A percentile compares a stretch with the other conserved stretches of the same genome.
phyloP scores from a whole-genome alignment of 495 filamentous ascomycete genomes.

The Chaetomium fimeti region DNA sequence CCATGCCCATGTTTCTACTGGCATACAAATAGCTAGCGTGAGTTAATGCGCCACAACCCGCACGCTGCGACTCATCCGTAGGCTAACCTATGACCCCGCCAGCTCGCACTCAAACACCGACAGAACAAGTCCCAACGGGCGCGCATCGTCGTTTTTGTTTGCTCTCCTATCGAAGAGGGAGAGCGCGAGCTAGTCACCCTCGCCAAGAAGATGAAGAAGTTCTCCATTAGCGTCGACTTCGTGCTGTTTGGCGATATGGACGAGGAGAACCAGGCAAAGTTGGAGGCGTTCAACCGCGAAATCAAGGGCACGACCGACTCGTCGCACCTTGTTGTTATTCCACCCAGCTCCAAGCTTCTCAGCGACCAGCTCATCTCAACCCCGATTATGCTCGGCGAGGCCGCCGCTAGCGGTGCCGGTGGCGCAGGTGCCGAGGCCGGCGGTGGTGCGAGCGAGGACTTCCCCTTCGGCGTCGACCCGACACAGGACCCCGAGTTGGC shows the following conservation, averaged over 20 bases:
- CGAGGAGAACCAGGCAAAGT: slow-evolving; percentile 80
- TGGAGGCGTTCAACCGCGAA: slow-evolving; percentile 86
- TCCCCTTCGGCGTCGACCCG: slow-evolving; percentile 72
- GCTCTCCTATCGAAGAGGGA: slow-evolving; percentile 84
- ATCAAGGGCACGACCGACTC: slow-evolving; percentile 81
- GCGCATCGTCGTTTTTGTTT: slow-evolving; percentile 94
- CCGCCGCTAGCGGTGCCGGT: slow-evolving; percentile 49
- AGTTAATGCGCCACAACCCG: slow-evolving; percentile 34
- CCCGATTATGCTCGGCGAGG: slow-evolving; percentile 82
- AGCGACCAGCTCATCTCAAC: slow-evolving; percentile 91
- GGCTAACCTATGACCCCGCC: slow-evolving; percentile 10
- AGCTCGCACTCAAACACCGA: slow-evolving; percentile 97
- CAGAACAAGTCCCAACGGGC: slow-evolving; percentile 94
- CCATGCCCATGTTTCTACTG: slow-evolving; percentile 79
- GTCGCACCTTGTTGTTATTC: slow-evolving; percentile 86
- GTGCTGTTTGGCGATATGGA: slow-evolving; percentile 91
- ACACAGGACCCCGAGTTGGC: slow-evolving; percentile 88
- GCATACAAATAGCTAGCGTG: slow-evolving; percentile 92
- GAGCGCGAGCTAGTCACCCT: slow-evolving; percentile 85
- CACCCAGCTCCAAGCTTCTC: slow-evolving; percentile 83
- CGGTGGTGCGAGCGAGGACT: slow-evolving; percentile 53
- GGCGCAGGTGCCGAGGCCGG: slow-evolving; percentile 60
- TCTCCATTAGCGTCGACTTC: slow-evolving; percentile 85
- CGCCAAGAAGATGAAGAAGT: slow-evolving; percentile 98
- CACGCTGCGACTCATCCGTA: too few relatives aligned